These are phyloP conservation scores for Multifurca ochricompacta DNA, from an alignment of 768 basidiomycete species.

Conservation along the genomic window DNA sequence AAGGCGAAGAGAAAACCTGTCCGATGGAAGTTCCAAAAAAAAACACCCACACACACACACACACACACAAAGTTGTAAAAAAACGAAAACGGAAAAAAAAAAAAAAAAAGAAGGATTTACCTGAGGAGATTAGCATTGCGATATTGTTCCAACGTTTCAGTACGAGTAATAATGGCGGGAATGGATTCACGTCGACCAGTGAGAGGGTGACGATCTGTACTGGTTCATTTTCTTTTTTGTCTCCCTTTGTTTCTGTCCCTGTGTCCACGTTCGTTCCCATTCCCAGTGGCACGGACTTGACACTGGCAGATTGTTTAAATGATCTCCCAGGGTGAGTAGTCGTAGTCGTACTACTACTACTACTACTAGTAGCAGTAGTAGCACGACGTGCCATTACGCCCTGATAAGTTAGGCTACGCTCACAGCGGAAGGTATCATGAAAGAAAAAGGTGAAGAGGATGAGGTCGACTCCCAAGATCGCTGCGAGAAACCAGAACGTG, in stretches of 20 bases:
- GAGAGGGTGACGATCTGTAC: conserved; percentile 57
- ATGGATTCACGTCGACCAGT: conserved; percentile 66
- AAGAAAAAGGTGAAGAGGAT: too few relatives aligned
- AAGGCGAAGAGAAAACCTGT: conserved; percentile 71
- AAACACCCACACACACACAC: too few relatives aligned
- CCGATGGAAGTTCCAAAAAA: too few relatives aligned
- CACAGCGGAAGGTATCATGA: conserved; percentile 75
- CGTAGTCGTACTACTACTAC: too few relatives aligned
- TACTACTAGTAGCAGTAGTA: too few relatives aligned
- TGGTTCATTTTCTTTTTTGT: too few relatives aligned
- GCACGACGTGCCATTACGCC: conserved; percentile 48
- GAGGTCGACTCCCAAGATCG: conserved; percentile 48
- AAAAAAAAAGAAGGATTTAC: conserved; percentile 29
- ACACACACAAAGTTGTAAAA: neutral
- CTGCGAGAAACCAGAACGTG: conserved; percentile 75
- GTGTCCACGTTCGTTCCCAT: too few relatives aligned
- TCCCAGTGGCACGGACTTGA: too few relatives aligned
- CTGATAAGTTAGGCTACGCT: conserved; percentile 78
- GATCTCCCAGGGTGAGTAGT: too few relatives aligned
- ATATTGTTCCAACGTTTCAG: conserved; percentile 60
- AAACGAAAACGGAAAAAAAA: neutral
- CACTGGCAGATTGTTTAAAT: too few relatives aligned
- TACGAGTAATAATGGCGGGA: conserved; percentile 52
- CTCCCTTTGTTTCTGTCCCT: conserved; percentile 18
- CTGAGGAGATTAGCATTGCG: conserved; percentile 55